phyloP scores from a whole-genome alignment of 2,329 filamentous ascomycete species.

The Aspergillus japonicus region DNA sequence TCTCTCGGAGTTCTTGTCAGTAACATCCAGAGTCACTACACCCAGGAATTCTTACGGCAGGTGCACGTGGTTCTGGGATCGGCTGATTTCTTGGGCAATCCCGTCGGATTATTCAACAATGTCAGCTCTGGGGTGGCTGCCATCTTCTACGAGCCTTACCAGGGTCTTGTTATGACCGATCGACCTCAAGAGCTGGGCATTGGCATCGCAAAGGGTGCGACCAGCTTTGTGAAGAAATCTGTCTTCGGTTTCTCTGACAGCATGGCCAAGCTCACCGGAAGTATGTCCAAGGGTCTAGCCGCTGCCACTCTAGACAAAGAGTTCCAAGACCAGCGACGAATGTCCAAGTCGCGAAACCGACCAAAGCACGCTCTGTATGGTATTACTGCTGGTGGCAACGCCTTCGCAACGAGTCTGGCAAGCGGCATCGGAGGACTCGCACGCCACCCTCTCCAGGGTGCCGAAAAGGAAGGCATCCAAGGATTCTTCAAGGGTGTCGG shows the following conservation, averaged over 20 bases:
- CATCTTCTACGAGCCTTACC: conserved; percentile 99
- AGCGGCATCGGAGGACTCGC: conserved; percentile 92
- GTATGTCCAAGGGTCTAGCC: conserved; percentile 92
- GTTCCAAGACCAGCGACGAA: conserved; percentile 93
- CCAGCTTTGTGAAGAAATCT: conserved; percentile 96
- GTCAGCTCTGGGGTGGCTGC: conserved; percentile 95
- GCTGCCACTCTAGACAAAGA: conserved; percentile 97
- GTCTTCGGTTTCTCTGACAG: conserved; percentile 97
- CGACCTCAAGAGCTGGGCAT: conserved; percentile 91
- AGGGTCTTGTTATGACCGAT: conserved; percentile 94
- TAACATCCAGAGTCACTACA: conserved; percentile 91
- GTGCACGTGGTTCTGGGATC: conserved; percentile 97
- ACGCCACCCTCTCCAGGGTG: conserved; percentile 89
- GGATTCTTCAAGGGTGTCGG: conserved; percentile 98
- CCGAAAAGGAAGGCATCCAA: conserved; percentile 88
- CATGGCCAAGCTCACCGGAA: conserved; percentile 96
- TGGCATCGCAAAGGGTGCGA: conserved; percentile 93
- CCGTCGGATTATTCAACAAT: conserved; percentile 96
- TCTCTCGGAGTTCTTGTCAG: conserved; percentile 79
- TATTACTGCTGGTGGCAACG: conserved; percentile 92
- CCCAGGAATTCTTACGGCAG: conserved; percentile 92
- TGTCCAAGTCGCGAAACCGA: conserved; percentile 86
- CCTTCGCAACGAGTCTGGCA: conserved; percentile 86
- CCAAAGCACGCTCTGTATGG: conserved; percentile 97
- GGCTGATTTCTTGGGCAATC: conserved; percentile 95